Conservation (phyloP, 1,139 yeast species). For the Pichia sp. region DNA sequence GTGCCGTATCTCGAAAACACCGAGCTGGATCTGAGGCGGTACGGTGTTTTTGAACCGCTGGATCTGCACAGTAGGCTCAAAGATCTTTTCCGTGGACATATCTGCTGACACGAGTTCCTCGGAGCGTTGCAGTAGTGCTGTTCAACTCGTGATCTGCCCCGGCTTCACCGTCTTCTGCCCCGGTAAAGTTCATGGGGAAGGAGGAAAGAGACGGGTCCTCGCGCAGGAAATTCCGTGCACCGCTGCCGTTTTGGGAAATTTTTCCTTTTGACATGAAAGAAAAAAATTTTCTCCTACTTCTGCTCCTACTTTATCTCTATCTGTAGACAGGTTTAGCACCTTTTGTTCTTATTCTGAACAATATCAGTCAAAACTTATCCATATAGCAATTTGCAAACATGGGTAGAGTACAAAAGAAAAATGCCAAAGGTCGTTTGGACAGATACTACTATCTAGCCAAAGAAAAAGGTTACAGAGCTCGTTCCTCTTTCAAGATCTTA, state of each 20-base stretch:
- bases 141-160: neutral
- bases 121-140: no score
- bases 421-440: conserved; percentile 98
- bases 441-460: conserved; percentile 93
- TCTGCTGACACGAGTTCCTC: no score
- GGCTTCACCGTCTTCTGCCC: neutral
- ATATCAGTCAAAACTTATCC: neutral
- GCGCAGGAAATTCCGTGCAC: neutral
- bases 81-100: neutral
- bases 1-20: neutral
- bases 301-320: neutral
- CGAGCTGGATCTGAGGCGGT: conserved; percentile 3
- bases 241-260: conserved; percentile 1
- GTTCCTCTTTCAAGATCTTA: conserved; percentile 93
- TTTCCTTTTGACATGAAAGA: neutral
- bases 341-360: neutral
- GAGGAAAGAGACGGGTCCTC: no score
- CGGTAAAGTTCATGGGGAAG: no score
- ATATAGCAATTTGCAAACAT: conserved; percentile 11
- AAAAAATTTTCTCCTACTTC: neutral
- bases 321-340: no score
- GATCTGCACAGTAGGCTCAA: conserved; percentile 2
- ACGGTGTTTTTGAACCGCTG: conserved; percentile 7
- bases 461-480: conserved; percentile 97
- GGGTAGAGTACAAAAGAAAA: conserved; percentile 93